Conservation (phyloP, 1,139 yeast genomes). For the Blastobotrys apis region DNA sequence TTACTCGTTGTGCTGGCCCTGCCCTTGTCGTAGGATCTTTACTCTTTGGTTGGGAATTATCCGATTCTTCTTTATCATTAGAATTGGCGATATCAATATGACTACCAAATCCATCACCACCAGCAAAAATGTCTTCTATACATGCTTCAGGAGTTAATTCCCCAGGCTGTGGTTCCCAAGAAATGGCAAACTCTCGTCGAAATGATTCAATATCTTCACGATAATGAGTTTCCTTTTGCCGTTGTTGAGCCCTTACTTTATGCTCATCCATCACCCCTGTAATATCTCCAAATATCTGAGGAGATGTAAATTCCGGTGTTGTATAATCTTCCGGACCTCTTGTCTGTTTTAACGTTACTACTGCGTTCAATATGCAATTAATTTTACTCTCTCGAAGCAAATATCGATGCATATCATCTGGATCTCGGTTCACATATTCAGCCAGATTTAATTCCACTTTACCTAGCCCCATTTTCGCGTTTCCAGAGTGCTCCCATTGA, state of each 20-base stretch:
- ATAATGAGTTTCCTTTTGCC: not conserved
- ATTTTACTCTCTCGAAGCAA: slow-evolving; percentile 73
- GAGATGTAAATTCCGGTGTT: slow-evolving; percentile 31
- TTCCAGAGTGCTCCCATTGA: slow-evolving; percentile 33
- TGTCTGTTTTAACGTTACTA: slow-evolving; percentile 44
- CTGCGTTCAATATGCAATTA: slow-evolving; percentile 64
- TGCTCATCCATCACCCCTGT: slow-evolving; percentile 33
- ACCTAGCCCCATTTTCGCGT: slow-evolving; percentile 52
- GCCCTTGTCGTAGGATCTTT: not conserved
- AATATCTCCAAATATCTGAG: slow-evolving; percentile 35
- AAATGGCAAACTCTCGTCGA: slow-evolving; percentile 59
- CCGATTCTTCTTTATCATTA: not conserved
- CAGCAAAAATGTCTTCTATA: slow-evolving; percentile 68
- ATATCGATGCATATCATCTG: slow-evolving; percentile 53
- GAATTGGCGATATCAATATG: not conserved
- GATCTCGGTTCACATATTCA: slow-evolving; percentile 60
- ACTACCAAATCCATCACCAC: slow-evolving; percentile 56
- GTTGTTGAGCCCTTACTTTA: slow-evolving; percentile 9
- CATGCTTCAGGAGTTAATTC: slow-evolving; percentile 71
- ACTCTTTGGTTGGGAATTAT: not conserved
- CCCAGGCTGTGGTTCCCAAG: slow-evolving; percentile 77
- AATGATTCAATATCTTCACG: slow-evolving; percentile 23
- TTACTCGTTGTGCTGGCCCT: not conserved
- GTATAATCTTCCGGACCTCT: slow-evolving; percentile 42
- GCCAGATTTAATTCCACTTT: slow-evolving; percentile 61